Base-by-base conservation (phyloP, 208 protist species). In the Leishmania turanica region DNA sequence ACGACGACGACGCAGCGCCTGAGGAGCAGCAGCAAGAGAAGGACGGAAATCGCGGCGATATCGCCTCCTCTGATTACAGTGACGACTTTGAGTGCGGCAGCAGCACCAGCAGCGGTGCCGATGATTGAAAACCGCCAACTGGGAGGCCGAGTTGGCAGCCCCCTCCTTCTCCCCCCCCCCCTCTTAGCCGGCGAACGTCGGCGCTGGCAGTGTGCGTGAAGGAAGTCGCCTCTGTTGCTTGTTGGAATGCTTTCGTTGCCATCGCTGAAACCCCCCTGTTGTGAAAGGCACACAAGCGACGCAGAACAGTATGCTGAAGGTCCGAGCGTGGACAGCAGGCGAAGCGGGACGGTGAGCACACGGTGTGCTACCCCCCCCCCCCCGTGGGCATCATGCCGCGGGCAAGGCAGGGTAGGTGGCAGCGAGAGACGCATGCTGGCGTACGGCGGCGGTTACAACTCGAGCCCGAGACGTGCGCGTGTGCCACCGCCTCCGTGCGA, bases 1-100 rank as follows among this genome's bases (percentile, higher is more conserved):
- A 47, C 37, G 27, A 51, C n/a, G 70, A 53, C 6, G 40, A 21
- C 8, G 31, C 45, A 9, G 56, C 17, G 56, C 69, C 47, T 13
- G 69, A 81, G 27, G 78, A 45, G 19, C 47, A 42, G 49, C 24
- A 40, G 4, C 64, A 65, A 17, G 76, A 13, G 34, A 37, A 5
- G n/a, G 17, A 40, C 31, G 71, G 11, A 24, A 27, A 17, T 13
- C 47, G 27, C 37, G 24, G 27, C 77, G 76, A 60, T 37, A 73
- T 45, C 42, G 2, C 11, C 40, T 47, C 56, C 9, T 24, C 27
- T 19, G 75, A 74, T 2, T 87, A 87, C 80, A 84, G 70, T 73
- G 84, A 87, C 49, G 84, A 87, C 76, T 87, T 87, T 65, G 84
- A 87, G 66, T 34, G 34, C 73, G 75, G 75, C 51, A 72, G 65